These are phyloP conservation scores for Uronychia setigera DNA, from an alignment of 73 alveolate species.

Conservation along the genomic window DNA sequence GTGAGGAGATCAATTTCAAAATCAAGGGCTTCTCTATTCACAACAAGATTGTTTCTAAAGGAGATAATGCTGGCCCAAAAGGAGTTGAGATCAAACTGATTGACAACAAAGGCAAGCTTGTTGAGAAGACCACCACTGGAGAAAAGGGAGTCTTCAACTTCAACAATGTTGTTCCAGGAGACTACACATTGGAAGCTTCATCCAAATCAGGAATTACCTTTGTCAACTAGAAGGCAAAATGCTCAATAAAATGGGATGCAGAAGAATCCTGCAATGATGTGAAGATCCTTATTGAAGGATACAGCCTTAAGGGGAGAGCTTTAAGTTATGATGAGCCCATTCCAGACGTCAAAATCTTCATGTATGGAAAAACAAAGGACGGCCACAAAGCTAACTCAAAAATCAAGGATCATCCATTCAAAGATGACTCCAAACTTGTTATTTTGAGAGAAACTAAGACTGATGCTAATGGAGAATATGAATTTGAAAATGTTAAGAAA, in stretches of 20 bases:
- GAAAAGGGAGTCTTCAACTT: constrained; percentile 24
- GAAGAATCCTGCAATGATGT: constrained; percentile 20
- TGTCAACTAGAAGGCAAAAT: background rate
- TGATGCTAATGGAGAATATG: constrained; percentile 18
- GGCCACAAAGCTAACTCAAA: background rate
- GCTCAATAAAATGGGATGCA: constrained; percentile 34
- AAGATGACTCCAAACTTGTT: constrained; percentile 12
- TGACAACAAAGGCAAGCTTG: background rate
- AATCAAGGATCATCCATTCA: constrained; percentile 8
- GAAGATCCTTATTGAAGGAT: constrained; percentile 7
- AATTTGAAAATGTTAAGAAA: constrained; percentile 7
- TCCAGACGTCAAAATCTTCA: constrained; percentile 10
- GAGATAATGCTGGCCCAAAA: constrained; percentile 19
- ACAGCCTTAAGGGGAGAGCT: constrained; percentile 17
- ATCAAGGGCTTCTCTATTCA: constrained; percentile 30
- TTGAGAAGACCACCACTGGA: constrained; percentile 18
- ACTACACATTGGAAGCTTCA: constrained; percentile 4
- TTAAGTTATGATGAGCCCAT: constrained; percentile 30
- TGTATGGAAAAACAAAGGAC: background rate
- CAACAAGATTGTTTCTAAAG: background rate
- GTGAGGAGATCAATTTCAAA: constrained; percentile 34
- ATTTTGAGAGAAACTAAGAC: background rate
- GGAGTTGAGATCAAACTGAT: constrained; percentile 15
- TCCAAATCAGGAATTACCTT: constrained; percentile 15
- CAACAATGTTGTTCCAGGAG: constrained; percentile 28